phyloP scores from a whole-genome alignment of 345 rosid genomes.

The Euphorbia lathyris region DNA sequence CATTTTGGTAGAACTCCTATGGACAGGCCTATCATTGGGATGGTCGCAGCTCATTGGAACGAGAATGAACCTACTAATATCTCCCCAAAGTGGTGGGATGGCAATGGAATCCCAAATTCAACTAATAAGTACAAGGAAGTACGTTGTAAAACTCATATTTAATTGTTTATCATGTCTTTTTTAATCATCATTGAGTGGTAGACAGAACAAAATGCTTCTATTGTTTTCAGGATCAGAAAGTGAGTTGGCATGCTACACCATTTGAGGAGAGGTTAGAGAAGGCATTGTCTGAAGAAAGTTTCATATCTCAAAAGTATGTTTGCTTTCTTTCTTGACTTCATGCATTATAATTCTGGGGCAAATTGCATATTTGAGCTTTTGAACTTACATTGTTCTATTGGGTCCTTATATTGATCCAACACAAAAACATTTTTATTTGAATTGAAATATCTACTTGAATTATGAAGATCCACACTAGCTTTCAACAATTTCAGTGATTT shows the following conservation, averaged over 20 bases:
- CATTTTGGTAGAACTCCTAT: slow-evolving; percentile 43
- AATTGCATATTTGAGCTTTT: too few species aligned
- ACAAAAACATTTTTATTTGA: background rate
- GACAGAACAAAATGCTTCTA: background rate
- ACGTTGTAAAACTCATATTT: background rate
- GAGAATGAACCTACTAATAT: slow-evolving; percentile 49
- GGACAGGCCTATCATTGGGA: slow-evolving; percentile 88
- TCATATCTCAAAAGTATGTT: slow-evolving; percentile 47
- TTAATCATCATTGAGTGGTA: background rate
- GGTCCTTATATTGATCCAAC: background rate
- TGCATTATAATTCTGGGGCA: background rate
- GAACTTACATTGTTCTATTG: background rate
- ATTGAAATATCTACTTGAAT: background rate
- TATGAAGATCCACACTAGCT: background rate
- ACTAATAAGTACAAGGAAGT: slow-evolving; percentile 97
- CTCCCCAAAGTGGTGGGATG: slow-evolving; percentile 90
- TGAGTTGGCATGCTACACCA: slow-evolving; percentile 98
- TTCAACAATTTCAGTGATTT: slow-evolving; percentile 6
- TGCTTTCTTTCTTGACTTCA: background rate
- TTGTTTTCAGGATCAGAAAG: slow-evolving; percentile 82
- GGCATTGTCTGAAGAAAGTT: slow-evolving; percentile 72
- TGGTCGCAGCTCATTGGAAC: slow-evolving; percentile 90
- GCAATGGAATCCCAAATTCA: slow-evolving; percentile 95
- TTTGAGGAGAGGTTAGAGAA: slow-evolving; percentile 96
- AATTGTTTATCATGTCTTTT: background rate